Evolutionary conservation across 768 basidiomycete species (phyloP), one percentile per base, ranked within the genome.

Genomic region (Phlebiopsis flavidoalba): DNA sequence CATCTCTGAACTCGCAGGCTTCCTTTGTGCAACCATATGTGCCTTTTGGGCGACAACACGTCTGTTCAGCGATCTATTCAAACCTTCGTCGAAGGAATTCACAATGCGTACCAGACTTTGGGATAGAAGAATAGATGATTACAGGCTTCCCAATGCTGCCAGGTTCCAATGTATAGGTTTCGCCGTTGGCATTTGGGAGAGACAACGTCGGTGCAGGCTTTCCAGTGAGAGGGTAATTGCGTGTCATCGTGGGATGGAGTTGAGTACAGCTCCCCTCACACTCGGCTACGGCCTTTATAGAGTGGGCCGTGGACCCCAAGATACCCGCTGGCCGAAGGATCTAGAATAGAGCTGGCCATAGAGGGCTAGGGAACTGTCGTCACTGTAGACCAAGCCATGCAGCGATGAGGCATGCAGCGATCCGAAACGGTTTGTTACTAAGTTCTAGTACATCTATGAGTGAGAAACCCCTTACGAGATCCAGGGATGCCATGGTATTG

Each of bases 101-200:
- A 21, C 24, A n/a, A 40, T 10, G 58, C 72, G 61, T 72, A 86
- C 88, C 84, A 45, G 88, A 81, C 67, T 81, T n/a, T 78, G 10
- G 89, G 90, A 66, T 89, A 91, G 75, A 94, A 93, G 77, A 93
- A 91, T 40, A n/a, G n/a, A 94, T 61, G 10, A 82, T 88, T 21
- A 82, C 80, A 1, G 92, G 90, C 57, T 82, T 70, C 19, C 80
- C 82, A 43, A 75, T 77, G 52, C 75, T 76, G 11, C 82, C 85
- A 1, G 88, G 86, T 26, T 76, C 82, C 64, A 92, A 77, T 6
- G 79, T 82, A 69, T 80, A 89, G 5, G 73, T 67, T 58, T 84
- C 72, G 3, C 89, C 90, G 57, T 86, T 80, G 33, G 84, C 79
- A 65, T 88, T 84, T 35, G 76, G 80, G 4, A 94, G 78, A 15